phyloP scores from a whole-genome alignment of 768 basidiomycete genomes.

The Mycena filopes region DNA sequence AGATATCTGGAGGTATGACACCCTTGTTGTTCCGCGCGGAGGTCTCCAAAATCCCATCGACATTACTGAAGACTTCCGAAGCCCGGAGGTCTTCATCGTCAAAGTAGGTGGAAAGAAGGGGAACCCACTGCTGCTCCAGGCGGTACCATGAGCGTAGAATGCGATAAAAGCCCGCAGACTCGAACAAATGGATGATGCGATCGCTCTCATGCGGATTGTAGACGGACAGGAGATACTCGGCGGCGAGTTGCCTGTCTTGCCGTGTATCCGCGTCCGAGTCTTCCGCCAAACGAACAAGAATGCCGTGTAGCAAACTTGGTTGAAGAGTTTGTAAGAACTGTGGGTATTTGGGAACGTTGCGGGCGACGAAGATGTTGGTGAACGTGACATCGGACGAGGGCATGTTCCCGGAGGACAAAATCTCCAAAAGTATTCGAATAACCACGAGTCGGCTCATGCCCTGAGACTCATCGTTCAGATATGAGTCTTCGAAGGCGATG shows the following conservation, averaged over 20 bases:
- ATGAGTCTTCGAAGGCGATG: constrained; percentile 93
- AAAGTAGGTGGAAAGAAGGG: constrained; percentile 78
- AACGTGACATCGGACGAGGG: constrained; percentile 78
- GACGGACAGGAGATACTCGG: constrained; percentile 91
- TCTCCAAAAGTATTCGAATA: constrained; percentile 86
- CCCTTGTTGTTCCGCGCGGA: constrained; percentile 61
- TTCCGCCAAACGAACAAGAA: constrained; percentile 81
- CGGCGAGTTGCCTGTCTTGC: constrained; percentile 95
- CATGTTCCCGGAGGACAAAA: constrained; percentile 66
- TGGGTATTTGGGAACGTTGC: constrained; percentile 96
- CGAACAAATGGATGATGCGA: constrained; percentile 73
- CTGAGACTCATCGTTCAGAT: constrained; percentile 81
- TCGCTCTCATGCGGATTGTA: constrained; percentile 88
- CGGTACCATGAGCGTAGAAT: constrained; percentile 87
- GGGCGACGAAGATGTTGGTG: constrained; percentile 94
- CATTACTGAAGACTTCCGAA: constrained; percentile 70
- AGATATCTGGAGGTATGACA: constrained; percentile 65
- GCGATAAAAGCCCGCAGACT: constrained; percentile 88
- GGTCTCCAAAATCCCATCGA: constrained; percentile 69
- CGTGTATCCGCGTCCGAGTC: constrained; percentile 81
- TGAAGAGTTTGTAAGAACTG: constrained; percentile 78
- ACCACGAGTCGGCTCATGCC: constrained; percentile 82
- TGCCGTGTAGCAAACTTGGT: constrained; percentile 73
- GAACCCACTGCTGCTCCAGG: constrained; percentile 80
- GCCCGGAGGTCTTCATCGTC: constrained; percentile 73